phyloP scores from a whole-genome alignment of 2,329 filamentous ascomycete genomes.

The Fusarium sp. region DNA sequence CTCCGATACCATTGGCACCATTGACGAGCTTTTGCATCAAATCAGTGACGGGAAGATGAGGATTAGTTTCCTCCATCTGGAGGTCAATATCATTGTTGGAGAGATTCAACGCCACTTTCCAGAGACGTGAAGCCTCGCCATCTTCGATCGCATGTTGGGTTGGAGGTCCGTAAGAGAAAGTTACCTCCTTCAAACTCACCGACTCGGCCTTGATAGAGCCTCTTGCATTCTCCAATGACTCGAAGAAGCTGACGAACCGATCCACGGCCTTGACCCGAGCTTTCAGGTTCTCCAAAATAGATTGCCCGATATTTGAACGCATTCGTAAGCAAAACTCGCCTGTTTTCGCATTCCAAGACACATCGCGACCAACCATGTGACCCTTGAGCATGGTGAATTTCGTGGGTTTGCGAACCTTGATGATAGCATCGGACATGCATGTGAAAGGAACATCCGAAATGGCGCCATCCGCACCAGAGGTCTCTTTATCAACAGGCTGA shows the following conservation, averaged over 20 bases:
- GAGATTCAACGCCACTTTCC: slow-evolving; percentile 71
- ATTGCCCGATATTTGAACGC: slow-evolving; percentile 67
- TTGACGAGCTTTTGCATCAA: slow-evolving; percentile 71
- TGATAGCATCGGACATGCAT: slow-evolving; percentile 65
- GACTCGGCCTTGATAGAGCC: slow-evolving; percentile 68
- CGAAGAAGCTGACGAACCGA: slow-evolving; percentile 76
- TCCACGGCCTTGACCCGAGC: slow-evolving; percentile 75
- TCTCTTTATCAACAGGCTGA: slow-evolving; percentile 42
- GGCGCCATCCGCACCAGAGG: slow-evolving; percentile 19
- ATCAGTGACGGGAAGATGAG: slow-evolving; percentile 73
- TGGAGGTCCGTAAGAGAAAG: slow-evolving; percentile 73
- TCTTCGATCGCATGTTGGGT: slow-evolving; percentile 7
- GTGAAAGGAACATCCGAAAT: slow-evolving; percentile 46
- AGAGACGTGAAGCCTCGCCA: slow-evolving; percentile 47
- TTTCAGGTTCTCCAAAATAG: slow-evolving; percentile 70
- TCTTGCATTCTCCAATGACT: slow-evolving; percentile 70
- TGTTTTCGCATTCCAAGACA: slow-evolving; percentile 69
- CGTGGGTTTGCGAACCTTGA: slow-evolving; percentile 64
- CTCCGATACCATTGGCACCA: slow-evolving; percentile 63
- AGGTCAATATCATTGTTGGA: slow-evolving; percentile 67
- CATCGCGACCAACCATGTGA: slow-evolving; percentile 67
- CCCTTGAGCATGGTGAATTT: slow-evolving; percentile 68
- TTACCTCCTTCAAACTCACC: slow-evolving; percentile 71
- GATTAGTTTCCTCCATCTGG: slow-evolving; percentile 71
- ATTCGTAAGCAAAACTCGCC: slow-evolving; percentile 75